Conservation (phyloP, 2,329 filamentous ascomycete genomes). For the Apiospora phragmitis region DNA sequence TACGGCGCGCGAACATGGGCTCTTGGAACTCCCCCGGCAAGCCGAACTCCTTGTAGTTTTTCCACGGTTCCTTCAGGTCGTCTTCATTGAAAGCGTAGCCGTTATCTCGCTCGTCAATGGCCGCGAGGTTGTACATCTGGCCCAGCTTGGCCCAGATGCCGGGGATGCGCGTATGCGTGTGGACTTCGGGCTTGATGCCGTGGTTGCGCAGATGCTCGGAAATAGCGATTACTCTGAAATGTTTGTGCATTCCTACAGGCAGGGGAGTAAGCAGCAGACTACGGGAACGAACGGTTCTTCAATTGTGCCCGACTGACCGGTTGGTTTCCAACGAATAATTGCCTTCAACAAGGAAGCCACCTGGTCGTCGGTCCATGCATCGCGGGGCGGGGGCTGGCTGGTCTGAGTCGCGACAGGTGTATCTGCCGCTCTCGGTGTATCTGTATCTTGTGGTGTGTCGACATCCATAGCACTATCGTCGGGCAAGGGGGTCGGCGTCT, state of each 20-base stretch:
- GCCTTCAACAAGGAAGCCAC: constrained; percentile 90
- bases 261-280: background rate
- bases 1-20: constrained; percentile 44
- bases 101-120: constrained; percentile 82
- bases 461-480: constrained; percentile 51
- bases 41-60: constrained; percentile 66
- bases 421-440: constrained; percentile 34
- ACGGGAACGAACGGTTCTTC: constrained; percentile 14
- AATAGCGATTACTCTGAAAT: constrained; percentile 89
- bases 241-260: constrained; percentile 70
- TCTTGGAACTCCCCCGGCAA: constrained; percentile 52
- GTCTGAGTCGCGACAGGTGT: constrained; percentile 42
- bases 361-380: constrained; percentile 94
- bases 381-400: constrained; percentile 49
- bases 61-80: constrained; percentile 59
- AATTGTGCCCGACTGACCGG: constrained; percentile 53
- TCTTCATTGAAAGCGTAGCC: constrained; percentile 48
- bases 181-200: constrained; percentile 69
- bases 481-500: constrained; percentile 44
- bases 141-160: constrained; percentile 89
- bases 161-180: constrained; percentile 81
- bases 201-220: constrained; percentile 78
- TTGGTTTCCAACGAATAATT: constrained; percentile 94
- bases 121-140: constrained; percentile 80
- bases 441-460: constrained; percentile 32